These are phyloP conservation scores for Forsythia viridissima DNA, from an alignment of 257 asterid species.

Conservation along the genomic window DNA sequence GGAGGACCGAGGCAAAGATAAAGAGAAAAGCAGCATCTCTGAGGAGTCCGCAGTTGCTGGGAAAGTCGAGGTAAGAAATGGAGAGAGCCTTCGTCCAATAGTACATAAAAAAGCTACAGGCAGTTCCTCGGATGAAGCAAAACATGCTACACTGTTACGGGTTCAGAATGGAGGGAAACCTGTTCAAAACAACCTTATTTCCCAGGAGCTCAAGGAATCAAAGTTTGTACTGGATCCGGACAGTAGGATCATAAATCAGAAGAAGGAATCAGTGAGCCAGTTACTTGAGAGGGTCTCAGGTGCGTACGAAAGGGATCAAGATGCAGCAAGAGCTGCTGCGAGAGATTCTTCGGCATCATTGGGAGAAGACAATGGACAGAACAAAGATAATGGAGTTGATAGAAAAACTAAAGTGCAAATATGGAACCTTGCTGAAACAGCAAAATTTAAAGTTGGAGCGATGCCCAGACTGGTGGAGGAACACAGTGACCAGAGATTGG, in stretches of 20 bases:
- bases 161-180: constrained; percentile 52
- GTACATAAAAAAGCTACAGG: constrained; percentile 28
- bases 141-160: constrained; percentile 26
- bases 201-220: constrained; percentile 42
- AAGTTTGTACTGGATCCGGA: constrained; percentile 57
- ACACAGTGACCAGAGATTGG: constrained; percentile 24
- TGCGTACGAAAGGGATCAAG: constrained; percentile 36
- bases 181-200: constrained; percentile 28
- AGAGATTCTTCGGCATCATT: constrained; percentile 30
- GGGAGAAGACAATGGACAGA: constrained; percentile 43
- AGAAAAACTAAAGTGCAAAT: constrained; percentile 38
- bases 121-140: constrained; percentile 35
- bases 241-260: constrained; percentile 51
- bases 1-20: constrained; percentile 47
- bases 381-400: constrained; percentile 41
- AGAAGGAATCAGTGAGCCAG: constrained; percentile 39
- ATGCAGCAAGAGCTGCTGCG: constrained; percentile 27
- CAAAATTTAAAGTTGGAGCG: constrained; percentile 18
- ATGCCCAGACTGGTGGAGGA: constrained; percentile 26
- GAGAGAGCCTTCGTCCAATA: constrained; percentile 35
- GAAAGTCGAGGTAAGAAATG: constrained; percentile 36
- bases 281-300: constrained; percentile 39
- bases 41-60: constrained; percentile 53
- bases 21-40: constrained; percentile 57
- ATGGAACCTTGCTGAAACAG: not conserved